Percentiles rank a stretch among this genome's conserved stretches.
phyloP scores from a whole-genome alignment of 176 grass and related monocot genomes.

The Phragmites australis region DNA sequence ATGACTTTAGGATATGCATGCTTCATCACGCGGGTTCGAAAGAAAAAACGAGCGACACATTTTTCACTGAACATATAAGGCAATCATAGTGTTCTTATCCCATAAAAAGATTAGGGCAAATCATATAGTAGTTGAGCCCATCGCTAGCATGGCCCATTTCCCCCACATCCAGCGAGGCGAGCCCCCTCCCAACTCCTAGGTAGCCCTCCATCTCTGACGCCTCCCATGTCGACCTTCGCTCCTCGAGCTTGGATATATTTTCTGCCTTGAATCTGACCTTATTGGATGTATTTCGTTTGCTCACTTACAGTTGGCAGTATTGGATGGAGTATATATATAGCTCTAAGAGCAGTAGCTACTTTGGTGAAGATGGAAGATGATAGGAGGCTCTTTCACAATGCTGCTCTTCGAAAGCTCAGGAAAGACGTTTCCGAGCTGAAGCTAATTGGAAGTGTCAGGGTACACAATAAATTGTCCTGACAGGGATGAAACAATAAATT shows the following conservation, averaged over 20 bases:
- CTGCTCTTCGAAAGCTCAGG: conserved; percentile 63
- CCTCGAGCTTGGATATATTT: no score
- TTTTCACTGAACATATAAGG: no score
- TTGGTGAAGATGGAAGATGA: conserved; percentile 83
- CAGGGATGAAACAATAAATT: no score
- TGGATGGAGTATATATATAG: conserved; percentile 35
- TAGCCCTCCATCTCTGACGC: neutral
- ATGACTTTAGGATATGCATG: no score
- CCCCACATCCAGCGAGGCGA: no score
- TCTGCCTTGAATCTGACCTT: conserved; percentile 26
- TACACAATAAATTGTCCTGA: no score
- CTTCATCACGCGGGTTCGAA: no score
- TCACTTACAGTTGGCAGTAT: conserved; percentile 31
- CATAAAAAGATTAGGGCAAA: no score
- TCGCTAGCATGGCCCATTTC: no score
- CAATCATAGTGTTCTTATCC: no score
- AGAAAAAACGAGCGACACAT: no score
- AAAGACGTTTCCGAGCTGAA: conserved; percentile 61
- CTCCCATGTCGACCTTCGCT: conserved; percentile 33
- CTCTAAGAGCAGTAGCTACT: conserved; percentile 75
- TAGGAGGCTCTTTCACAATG: conserved; percentile 64
- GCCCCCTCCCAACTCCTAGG: conserved; percentile 28
- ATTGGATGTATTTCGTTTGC: neutral
- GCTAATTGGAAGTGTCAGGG: conserved; percentile 45
- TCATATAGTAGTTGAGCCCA: no score